Percentiles rank a stretch among this genome's conserved stretches.
phyloP scores from a whole-genome alignment of 257 asterid species.

The Capsicum chinense region DNA sequence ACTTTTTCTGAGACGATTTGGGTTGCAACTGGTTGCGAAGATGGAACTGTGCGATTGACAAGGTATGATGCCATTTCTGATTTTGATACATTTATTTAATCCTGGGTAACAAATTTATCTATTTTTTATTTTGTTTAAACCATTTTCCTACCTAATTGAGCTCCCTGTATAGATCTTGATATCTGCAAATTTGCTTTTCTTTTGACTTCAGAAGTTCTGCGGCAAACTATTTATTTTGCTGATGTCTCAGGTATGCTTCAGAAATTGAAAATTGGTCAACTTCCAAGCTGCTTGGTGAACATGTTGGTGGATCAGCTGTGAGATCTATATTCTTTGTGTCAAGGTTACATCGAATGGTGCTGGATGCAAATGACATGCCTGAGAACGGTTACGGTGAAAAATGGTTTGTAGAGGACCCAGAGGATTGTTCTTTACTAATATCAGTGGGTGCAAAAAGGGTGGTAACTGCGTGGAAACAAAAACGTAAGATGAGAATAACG shows the following conservation, averaged over 20 bases:
- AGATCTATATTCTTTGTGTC: slow-evolving; percentile 79
- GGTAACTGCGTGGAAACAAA: slow-evolving; percentile 89
- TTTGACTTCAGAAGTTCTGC: background rate
- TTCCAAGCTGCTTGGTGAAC: slow-evolving; percentile 91
- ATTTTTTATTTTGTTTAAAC: background rate
- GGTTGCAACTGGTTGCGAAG: slow-evolving; percentile 98
- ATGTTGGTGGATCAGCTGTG: slow-evolving; percentile 97
- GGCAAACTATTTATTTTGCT: slow-evolving; percentile 20
- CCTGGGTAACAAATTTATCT: background rate
- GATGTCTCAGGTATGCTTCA: slow-evolving; percentile 65
- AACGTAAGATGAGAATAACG: slow-evolving; percentile 42
- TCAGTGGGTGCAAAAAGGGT: slow-evolving; percentile 99
- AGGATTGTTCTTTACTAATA: slow-evolving; percentile 59
- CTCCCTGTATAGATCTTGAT: background rate
- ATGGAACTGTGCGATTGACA: slow-evolving; percentile 94
- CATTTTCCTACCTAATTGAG: background rate
- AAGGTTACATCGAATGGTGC: slow-evolving; percentile 54
- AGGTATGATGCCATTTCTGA: slow-evolving; percentile 51
- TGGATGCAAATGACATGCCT: slow-evolving; percentile 45
- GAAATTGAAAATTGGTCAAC: slow-evolving; percentile 69
- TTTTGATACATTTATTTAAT: slow-evolving; percentile 14
- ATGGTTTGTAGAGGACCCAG: slow-evolving; percentile 45
- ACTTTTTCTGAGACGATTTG: slow-evolving; percentile 51
- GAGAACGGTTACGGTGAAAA: slow-evolving; percentile 40
- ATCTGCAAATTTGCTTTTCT: background rate